Conservation (phyloP, 257 asterid species). For the Gentiana dahurica region DNA sequence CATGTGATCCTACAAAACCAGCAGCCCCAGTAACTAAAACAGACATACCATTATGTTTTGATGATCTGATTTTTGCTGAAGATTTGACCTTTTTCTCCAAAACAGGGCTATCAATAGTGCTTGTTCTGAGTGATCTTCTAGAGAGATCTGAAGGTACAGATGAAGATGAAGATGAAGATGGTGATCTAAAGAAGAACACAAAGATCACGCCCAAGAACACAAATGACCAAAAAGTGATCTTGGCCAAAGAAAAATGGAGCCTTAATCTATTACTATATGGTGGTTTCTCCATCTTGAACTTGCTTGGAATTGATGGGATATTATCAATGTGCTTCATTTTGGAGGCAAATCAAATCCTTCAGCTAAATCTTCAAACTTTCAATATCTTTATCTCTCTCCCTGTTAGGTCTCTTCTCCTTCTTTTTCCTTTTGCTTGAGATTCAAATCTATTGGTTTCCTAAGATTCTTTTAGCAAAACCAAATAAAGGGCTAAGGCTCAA, state of each 20-base stretch:
- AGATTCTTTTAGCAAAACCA: slow-evolving; percentile 9
- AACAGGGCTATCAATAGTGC: slow-evolving; percentile 44
- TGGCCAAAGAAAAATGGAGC: slow-evolving; percentile 59
- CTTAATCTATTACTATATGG: slow-evolving; percentile 43
- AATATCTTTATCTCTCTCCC: slow-evolving; percentile 4
- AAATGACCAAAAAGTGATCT: slow-evolving; percentile 73
- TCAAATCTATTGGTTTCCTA: slow-evolving; percentile 9
- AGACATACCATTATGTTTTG: slow-evolving; percentile 61
- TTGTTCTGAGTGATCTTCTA: slow-evolving; percentile 71
- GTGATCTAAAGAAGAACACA: slow-evolving; percentile 54
- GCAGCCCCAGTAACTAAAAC: slow-evolving; percentile 95
- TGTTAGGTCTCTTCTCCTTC: slow-evolving; percentile 26
- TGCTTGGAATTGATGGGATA: slow-evolving; percentile 71
- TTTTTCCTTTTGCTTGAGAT: slow-evolving; percentile 9
- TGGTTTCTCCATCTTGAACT: slow-evolving; percentile 83
- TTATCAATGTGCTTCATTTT: slow-evolving; percentile 86
- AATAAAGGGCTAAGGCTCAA: slow-evolving; percentile 13
- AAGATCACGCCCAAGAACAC: slow-evolving; percentile 64
- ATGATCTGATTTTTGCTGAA: slow-evolving; percentile 73
- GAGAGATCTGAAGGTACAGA: slow-evolving; percentile 61
- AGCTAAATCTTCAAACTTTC: slow-evolving; percentile 5
- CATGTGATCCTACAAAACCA: slow-evolving; percentile 94
- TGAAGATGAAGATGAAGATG: slow-evolving; percentile 40
- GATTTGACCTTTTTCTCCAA: slow-evolving; percentile 63
- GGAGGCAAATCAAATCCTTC: slow-evolving; percentile 18